Conservation (phyloP, 768 basidiomycete species). For the Sarcodon sp. region DNA sequence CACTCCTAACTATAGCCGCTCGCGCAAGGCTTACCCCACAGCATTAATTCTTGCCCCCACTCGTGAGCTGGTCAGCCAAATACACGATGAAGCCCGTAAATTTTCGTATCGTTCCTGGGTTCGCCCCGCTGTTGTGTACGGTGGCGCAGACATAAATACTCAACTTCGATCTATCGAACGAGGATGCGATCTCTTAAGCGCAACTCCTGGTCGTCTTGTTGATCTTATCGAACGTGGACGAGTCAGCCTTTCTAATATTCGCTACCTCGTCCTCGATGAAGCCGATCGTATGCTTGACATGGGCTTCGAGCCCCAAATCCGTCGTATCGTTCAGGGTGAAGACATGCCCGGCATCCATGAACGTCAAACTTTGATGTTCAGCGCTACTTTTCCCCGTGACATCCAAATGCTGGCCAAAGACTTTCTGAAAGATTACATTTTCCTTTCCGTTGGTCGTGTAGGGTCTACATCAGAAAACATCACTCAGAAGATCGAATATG, state of each 20-base stretch:
- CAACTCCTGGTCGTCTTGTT: slow-evolving; percentile 96
- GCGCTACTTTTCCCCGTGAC: slow-evolving; percentile 97
- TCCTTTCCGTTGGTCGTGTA: slow-evolving; percentile 96
- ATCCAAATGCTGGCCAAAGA: slow-evolving; percentile 95
- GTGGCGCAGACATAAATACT: slow-evolving; percentile 94
- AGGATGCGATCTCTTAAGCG: slow-evolving; percentile 93
- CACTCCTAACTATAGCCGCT: slow-evolving; percentile 40
- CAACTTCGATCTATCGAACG: slow-evolving; percentile 92
- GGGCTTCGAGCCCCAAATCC: slow-evolving; percentile 99
- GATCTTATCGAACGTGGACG: slow-evolving; percentile 97
- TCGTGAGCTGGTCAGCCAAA: slow-evolving; percentile 97
- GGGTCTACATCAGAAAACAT: slow-evolving; percentile 99
- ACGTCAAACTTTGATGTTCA: slow-evolving; percentile 99
- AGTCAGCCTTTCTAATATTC: slow-evolving; percentile 92
- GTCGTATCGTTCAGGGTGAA: slow-evolving; percentile 93
- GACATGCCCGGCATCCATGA: slow-evolving; percentile 93
- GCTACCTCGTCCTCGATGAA: slow-evolving; percentile 97
- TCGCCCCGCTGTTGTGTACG: slow-evolving; percentile 96
- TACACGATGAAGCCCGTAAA: slow-evolving; percentile 98
- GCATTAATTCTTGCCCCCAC: slow-evolving; percentile 97
- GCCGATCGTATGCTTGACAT: slow-evolving; percentile 99
- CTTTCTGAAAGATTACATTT: slow-evolving; percentile 97
- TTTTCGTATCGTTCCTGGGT: slow-evolving; percentile 99
- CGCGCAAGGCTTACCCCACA: slow-evolving; percentile 90
- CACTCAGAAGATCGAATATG: slow-evolving; percentile 97